A percentile compares a stretch with the other conserved stretches of the same genome.
Conservation (phyloP, 169 alveolate species). For the Babesia bigemina region DNA sequence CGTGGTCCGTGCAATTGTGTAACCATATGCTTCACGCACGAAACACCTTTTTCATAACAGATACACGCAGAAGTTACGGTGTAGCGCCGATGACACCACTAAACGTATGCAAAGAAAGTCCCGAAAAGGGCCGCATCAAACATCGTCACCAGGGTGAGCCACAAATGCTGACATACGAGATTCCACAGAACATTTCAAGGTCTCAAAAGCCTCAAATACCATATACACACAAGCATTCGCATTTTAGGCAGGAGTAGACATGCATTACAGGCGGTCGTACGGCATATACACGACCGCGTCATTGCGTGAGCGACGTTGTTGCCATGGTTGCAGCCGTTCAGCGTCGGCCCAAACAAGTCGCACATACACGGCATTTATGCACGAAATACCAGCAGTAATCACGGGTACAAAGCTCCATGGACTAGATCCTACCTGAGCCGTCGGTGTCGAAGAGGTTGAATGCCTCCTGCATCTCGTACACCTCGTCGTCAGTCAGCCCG, state of each 20-base stretch:
- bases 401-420: no score
- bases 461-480: slow-evolving; percentile 98
- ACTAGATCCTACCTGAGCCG: slow-evolving; percentile 86
- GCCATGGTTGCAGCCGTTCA: not conserved
- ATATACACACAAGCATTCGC: not conserved
- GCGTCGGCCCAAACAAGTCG: no score
- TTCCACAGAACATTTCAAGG: no score
- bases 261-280: not conserved
- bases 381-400: no score
- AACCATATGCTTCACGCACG: not conserved
- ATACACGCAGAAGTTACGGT: not conserved
- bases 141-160: no score
- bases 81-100: no score
- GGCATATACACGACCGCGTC: not conserved
- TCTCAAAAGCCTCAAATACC: no score
- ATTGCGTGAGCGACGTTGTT: not conserved
- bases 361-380: no score
- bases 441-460: slow-evolving; percentile 98
- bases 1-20: not conserved
- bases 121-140: no score
- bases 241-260: not conserved
- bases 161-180: no score
- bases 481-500: slow-evolving; percentile 95
- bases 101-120: no score
- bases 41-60: not conserved